Conservation (phyloP, 768 basidiomycete species). For the Cystoderma amianthinum region DNA sequence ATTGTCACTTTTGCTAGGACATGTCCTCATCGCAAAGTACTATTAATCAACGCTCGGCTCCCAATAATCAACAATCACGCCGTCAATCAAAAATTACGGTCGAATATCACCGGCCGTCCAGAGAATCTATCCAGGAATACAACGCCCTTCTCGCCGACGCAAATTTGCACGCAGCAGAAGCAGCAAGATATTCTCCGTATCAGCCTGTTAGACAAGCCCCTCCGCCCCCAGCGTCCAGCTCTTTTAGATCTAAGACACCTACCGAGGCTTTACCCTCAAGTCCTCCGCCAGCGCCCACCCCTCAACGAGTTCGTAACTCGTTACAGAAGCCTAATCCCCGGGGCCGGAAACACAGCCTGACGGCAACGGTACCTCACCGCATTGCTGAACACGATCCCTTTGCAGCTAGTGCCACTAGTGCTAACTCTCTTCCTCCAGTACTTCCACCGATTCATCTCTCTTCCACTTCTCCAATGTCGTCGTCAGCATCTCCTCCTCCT, state of each 20-base stretch:
- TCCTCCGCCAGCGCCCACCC: constrained; percentile 17
- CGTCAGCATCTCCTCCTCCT: constrained; percentile 52
- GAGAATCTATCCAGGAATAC: constrained; percentile 75
- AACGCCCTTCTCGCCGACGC: constrained; percentile 63
- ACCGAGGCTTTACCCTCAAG: constrained; percentile 25
- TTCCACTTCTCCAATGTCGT: constrained; percentile 27
- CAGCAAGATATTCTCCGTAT: constrained; percentile 29
- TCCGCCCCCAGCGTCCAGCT: constrained; percentile 29
- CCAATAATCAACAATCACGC: constrained; percentile 26
- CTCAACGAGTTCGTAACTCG: constrained; percentile 41
- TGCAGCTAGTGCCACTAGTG: constrained; percentile 28
- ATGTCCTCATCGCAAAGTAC: constrained; percentile 41
- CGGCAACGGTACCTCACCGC: constrained; percentile 24
- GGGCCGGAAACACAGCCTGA: constrained; percentile 45
- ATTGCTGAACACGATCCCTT: constrained; percentile 54
- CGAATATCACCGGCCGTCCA: constrained; percentile 70
- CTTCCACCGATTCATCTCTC: constrained; percentile 18
- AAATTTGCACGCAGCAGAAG: constrained; percentile 47
- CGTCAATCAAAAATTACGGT: constrained; percentile 61
- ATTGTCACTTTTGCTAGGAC: constrained; percentile 9
- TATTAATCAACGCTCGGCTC: constrained; percentile 38
- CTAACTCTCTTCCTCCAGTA: constrained; percentile 19
- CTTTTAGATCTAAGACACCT: constrained; percentile 40
- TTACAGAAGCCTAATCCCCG: constrained; percentile 57
- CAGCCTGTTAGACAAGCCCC: constrained; percentile 29